Percentiles rank a stretch among this genome's conserved stretches.
phyloP scores from a whole-genome alignment of 2,329 filamentous ascomycete species.

The Fusarium ambrosium region DNA sequence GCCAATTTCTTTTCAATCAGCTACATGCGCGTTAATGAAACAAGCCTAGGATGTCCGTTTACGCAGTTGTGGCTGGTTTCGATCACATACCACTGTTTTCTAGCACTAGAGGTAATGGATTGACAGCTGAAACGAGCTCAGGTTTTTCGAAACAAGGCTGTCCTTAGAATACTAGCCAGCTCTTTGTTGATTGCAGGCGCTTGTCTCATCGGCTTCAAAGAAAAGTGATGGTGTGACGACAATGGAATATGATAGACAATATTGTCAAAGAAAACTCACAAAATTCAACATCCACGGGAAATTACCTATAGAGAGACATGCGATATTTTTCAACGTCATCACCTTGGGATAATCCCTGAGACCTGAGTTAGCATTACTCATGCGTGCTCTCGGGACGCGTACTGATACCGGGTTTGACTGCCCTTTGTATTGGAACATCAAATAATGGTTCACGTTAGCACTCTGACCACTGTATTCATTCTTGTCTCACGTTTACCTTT shows the following conservation, averaged over 20 bases:
- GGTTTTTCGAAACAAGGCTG: background rate
- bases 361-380: background rate
- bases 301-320: background rate
- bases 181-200: background rate
- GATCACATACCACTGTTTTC: background rate
- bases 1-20: background rate
- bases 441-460: too few relatives aligned
- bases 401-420: background rate
- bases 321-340: background rate
- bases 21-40: background rate
- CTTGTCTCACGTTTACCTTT: background rate
- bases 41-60: background rate
- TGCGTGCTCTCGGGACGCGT: background rate
- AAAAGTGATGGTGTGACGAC: background rate
- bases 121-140: background rate
- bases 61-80: background rate
- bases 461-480: background rate
- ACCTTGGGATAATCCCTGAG: background rate
- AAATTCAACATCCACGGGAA: background rate
- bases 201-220: background rate
- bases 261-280: background rate
- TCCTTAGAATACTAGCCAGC: background rate
- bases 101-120: background rate
- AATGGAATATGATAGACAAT: background rate
- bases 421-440: background rate